phyloP scores from a whole-genome alignment of 441 rosid genomes.

The Gossypium lobatum region DNA sequence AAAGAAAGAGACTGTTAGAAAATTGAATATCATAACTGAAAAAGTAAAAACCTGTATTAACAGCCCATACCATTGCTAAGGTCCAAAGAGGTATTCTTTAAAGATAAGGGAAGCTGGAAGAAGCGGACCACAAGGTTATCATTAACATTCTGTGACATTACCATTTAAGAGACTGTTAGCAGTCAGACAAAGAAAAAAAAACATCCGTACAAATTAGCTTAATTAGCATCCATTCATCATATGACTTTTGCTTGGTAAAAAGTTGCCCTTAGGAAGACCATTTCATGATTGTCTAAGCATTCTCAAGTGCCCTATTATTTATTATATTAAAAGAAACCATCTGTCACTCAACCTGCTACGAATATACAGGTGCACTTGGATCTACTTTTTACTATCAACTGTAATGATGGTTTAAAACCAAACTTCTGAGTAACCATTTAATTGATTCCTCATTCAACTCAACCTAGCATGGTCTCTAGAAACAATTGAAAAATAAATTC shows the following conservation, averaged over 20 bases:
- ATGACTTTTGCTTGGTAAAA: neutral
- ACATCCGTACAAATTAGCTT: neutral
- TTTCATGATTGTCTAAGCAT: neutral
- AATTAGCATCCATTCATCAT: neutral
- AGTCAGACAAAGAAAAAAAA: neutral
- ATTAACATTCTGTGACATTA: constrained; percentile 52
- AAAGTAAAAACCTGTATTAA: constrained; percentile 15
- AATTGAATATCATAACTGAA: constrained; percentile 11
- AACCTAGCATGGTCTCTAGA: neutral
- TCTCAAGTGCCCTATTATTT: neutral
- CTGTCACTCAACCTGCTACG: neutral
- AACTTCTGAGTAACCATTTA: neutral
- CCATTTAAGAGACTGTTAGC: neutral
- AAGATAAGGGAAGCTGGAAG: constrained; percentile 85
- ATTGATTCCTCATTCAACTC: neutral
- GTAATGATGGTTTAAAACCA: neutral
- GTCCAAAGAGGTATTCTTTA: constrained; percentile 52
- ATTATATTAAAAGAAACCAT: neutral
- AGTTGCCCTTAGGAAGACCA: neutral
- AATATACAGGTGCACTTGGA: neutral
- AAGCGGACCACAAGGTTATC: constrained; percentile 52
- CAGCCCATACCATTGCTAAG: constrained; percentile 47
- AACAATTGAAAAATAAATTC: neutral
- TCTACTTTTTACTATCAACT: neutral
- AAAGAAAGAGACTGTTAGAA: constrained; percentile 11